These are phyloP conservation scores for Pseudopediastrum boryanum DNA, from an alignment of 139 green algal species.

Conservation along the genomic window DNA sequence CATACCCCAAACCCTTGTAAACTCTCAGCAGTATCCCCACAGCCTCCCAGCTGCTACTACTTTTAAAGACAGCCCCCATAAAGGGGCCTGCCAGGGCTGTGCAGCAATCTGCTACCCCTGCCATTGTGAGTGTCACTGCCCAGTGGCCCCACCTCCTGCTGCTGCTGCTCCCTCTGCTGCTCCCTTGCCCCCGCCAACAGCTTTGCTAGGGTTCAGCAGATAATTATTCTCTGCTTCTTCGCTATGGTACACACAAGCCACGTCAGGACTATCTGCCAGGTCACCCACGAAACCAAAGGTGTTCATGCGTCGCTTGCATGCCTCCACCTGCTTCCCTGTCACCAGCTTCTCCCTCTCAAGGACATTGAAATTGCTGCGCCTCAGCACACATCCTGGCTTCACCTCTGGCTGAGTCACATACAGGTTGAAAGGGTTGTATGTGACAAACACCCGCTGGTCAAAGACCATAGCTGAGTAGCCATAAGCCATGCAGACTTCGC, in stretches of 20 bases:
- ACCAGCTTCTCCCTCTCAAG: conserved; percentile 94
- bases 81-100: too few relatives aligned
- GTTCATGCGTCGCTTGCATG: conserved; percentile 98
- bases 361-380: conserved; percentile 90
- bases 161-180: too few relatives aligned
- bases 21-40: too few relatives aligned
- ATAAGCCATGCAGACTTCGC: conserved; percentile 95
- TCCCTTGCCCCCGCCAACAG: neutral
- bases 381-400: conserved; percentile 96
- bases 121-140: too few relatives aligned
- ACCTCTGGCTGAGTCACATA: conserved; percentile 81
- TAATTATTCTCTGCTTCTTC: conserved; percentile 85
- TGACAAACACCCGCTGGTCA: conserved; percentile 97
- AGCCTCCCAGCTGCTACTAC: too few relatives aligned
- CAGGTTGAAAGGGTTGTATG: conserved; percentile 92
- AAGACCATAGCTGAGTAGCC: conserved; percentile 98
- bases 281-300: conserved; percentile 99
- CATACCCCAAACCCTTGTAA: too few relatives aligned
- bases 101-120: too few relatives aligned
- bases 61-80: too few relatives aligned
- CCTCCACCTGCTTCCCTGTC: conserved; percentile 68
- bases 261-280: conserved; percentile 82
- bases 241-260: conserved; percentile 96
- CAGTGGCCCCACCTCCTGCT: too few relatives aligned
- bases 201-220: too few relatives aligned